Conservation (phyloP, 2,329 filamentous ascomycete genomes). For the Cladosporium phlei region DNA sequence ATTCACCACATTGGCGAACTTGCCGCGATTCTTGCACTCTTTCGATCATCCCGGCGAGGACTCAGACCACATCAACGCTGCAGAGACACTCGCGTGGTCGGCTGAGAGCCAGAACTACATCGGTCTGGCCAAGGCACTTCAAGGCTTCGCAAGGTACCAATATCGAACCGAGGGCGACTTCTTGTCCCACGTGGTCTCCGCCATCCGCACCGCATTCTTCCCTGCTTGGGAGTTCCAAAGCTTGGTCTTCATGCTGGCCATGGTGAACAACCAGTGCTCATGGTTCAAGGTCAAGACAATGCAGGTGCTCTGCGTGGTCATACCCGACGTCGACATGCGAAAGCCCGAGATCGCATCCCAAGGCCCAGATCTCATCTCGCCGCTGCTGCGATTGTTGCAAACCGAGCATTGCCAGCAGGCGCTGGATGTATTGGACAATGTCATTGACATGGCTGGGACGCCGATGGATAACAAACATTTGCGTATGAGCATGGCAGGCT, state of each 20-base stretch:
- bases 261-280: constrained; percentile 79
- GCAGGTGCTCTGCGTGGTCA: constrained; percentile 77
- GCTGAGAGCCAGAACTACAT: constrained; percentile 67
- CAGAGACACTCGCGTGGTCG: constrained; percentile 64
- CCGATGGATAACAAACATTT: constrained; percentile 92
- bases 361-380: constrained; percentile 91
- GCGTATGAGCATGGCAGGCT: constrained; percentile 95
- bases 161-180: constrained; percentile 71
- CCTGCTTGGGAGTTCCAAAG: constrained; percentile 77
- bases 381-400: constrained; percentile 79
- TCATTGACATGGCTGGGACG: constrained; percentile 83
- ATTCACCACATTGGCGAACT: constrained; percentile 84
- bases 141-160: constrained; percentile 62
- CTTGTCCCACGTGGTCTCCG: constrained; percentile 65
- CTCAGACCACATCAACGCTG: constrained; percentile 55
- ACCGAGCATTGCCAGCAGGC: constrained; percentile 93
- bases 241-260: constrained; percentile 83
- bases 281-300: constrained; percentile 94
- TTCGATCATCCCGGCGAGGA: constrained; percentile 63
- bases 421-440: constrained; percentile 84
- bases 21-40: constrained; percentile 76
- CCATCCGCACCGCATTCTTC: constrained; percentile 73
- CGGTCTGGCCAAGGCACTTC: constrained; percentile 63
- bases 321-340: constrained; percentile 89
- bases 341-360: constrained; percentile 85